These are phyloP conservation scores for Neoconidiobolus thromboides DNA, from an alignment of 371 early-diverging fungal species.

Conservation along the genomic window DNA sequence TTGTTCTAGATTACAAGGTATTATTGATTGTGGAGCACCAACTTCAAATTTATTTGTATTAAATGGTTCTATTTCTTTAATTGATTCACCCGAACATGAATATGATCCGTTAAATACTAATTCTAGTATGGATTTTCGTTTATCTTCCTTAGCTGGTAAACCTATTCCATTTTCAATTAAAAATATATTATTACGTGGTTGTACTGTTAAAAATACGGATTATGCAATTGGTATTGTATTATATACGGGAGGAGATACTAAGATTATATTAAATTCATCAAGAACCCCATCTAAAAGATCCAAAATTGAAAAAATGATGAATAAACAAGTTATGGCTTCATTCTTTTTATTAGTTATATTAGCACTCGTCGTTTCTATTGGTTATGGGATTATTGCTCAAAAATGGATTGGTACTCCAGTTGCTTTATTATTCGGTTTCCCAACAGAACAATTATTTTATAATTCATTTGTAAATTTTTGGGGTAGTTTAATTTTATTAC, in stretches of 20 bases:
- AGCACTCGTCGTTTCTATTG: conserved; percentile 49
- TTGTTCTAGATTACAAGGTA: conserved; percentile 28
- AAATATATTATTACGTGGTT: conserved; percentile 79
- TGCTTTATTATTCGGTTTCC: background rate
- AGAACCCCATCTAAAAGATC: conserved; percentile 74
- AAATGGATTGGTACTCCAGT: conserved; percentile 11
- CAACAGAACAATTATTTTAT: conserved; percentile 3
- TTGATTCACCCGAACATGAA: conserved; percentile 9
- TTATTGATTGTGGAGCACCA: conserved; percentile 52
- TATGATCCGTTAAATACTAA: background rate
- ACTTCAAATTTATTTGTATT: conserved; percentile 42
- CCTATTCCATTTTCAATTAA: conserved; percentile 47
- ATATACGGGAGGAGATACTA: conserved; percentile 83
- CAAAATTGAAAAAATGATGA: conserved; percentile 75
- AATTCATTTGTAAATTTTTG: conserved; percentile 36
- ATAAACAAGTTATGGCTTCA: conserved; percentile 50
- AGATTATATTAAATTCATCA: conserved; percentile 74
- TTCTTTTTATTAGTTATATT: conserved; percentile 54
- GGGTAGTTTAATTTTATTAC: conserved; percentile 73
- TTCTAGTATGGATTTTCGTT: conserved; percentile 6
- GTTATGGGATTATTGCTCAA: conserved; percentile 27
- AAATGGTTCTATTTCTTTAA: conserved; percentile 26
- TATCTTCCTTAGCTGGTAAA: background rate
- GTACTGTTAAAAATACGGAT: conserved; percentile 71
- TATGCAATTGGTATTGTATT: conserved; percentile 69